phyloP scores from a whole-genome alignment of 352 stramenopile genomes.

The Globisporangium spiculum region DNA sequence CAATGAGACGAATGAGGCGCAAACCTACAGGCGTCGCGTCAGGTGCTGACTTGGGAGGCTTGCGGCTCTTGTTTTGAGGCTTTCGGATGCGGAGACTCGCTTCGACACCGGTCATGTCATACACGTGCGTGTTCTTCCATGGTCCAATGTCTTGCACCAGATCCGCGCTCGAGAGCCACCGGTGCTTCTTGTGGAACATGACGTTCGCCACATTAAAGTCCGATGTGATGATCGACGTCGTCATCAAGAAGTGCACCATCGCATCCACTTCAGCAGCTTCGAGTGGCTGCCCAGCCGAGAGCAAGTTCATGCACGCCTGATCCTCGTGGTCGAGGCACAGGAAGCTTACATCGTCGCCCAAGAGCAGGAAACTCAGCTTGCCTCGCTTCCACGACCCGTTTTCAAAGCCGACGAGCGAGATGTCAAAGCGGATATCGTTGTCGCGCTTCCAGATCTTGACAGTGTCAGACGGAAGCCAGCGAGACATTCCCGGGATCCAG shows the following conservation, averaged over 20 bases:
- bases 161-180: constrained; percentile 42
- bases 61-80: constrained; percentile 45
- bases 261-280: constrained; percentile 38
- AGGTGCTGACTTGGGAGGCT: constrained; percentile 15
- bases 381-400: constrained; percentile 61
- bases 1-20: no score
- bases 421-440: constrained; percentile 57
- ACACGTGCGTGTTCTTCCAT: constrained; percentile 50
- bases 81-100: constrained; percentile 37
- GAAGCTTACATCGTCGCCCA: constrained; percentile 40
- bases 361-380: constrained; percentile 57
- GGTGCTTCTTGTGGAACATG: constrained; percentile 40
- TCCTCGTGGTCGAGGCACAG: constrained; percentile 56
- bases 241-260: constrained; percentile 65
- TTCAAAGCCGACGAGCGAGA: constrained; percentile 65
- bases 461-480: constrained; percentile 66
- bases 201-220: constrained; percentile 40
- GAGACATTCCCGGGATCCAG: constrained; percentile 68
- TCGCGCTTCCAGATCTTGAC: constrained; percentile 76
- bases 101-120: constrained; percentile 51
- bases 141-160: constrained; percentile 43
- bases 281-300: constrained; percentile 27
- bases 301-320: constrained; percentile 42
- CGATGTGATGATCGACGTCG: constrained; percentile 52
- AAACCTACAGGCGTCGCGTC: not conserved